Conservation (phyloP, 1,284 basidiomycete species). For the Pterula multifida region DNA sequence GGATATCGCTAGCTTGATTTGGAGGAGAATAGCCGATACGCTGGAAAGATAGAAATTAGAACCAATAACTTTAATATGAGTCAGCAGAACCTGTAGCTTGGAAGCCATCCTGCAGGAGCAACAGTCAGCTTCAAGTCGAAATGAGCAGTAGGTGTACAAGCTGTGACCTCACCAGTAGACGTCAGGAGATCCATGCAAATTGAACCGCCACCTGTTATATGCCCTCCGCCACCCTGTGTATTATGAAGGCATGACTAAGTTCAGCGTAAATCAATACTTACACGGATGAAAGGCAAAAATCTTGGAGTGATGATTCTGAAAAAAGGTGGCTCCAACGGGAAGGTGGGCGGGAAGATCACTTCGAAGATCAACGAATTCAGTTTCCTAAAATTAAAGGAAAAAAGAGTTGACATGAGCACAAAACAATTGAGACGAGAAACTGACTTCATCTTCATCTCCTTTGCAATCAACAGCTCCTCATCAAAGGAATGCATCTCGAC, state of each 20-base stretch:
- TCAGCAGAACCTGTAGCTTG: conserved; percentile 38
- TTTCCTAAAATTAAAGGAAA: conserved; percentile 18
- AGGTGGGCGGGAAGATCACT: conserved; percentile 45
- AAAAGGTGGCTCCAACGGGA: conserved; percentile 48
- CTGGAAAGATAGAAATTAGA: conserved; percentile 17
- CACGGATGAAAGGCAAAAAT: conserved; percentile 44
- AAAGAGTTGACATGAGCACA: background rate
- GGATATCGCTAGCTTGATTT: conserved; percentile 51
- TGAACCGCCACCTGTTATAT: conserved; percentile 51
- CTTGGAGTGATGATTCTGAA: conserved; percentile 52
- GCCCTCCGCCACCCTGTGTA: conserved; percentile 42
- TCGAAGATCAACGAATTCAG: conserved; percentile 53
- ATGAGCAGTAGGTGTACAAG: background rate
- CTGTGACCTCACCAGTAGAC: conserved; percentile 31
- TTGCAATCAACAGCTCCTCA: conserved; percentile 35
- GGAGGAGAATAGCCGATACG: conserved; percentile 46
- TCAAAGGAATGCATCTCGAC: conserved; percentile 59
- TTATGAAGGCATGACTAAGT: conserved; percentile 1
- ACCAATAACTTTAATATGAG: conserved; percentile 3
- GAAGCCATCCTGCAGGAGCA: conserved; percentile 35
- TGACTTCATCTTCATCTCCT: conserved; percentile 39
- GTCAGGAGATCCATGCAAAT: conserved; percentile 61
- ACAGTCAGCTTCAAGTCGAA: background rate
- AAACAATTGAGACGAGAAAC: conserved; percentile 12
- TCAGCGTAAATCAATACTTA: conserved; percentile 7